These are phyloP conservation scores for Phoma sp. DNA, from an alignment of 2,329 filamentous ascomycete genomes.

Conservation along the genomic window DNA sequence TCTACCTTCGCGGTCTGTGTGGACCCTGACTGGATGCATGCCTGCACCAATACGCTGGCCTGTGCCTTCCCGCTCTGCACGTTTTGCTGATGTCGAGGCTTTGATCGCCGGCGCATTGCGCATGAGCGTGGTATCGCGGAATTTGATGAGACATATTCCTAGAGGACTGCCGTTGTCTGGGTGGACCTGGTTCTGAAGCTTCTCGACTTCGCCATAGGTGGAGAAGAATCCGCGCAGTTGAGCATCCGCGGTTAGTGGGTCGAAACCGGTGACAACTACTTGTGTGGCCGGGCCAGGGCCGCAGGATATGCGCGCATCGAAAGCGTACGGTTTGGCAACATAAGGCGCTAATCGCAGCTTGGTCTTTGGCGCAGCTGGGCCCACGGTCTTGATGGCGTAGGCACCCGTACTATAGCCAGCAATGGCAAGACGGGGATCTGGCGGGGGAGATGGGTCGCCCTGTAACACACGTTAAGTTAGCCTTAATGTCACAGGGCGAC, in stretches of 20 bases:
- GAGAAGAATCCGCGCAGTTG: slow-evolving; percentile 80
- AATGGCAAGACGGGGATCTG: slow-evolving; percentile 81
- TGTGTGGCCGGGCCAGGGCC: slow-evolving; percentile 89
- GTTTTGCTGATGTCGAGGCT: slow-evolving; percentile 81
- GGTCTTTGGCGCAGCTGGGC: slow-evolving; percentile 69
- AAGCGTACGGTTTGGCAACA: slow-evolving; percentile 79
- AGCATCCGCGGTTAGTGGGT: slow-evolving; percentile 82
- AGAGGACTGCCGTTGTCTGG: slow-evolving; percentile 93
- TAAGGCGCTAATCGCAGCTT: slow-evolving; percentile 77
- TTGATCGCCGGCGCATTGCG: slow-evolving; percentile 63
- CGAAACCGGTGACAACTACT: slow-evolving; percentile 94
- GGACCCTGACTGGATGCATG: slow-evolving; percentile 71
- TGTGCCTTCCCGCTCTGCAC: slow-evolving; percentile 78
- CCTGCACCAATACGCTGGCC: slow-evolving; percentile 81
- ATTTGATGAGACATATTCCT: slow-evolving; percentile 90
- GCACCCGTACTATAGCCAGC: slow-evolving; percentile 64
- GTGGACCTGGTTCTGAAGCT: slow-evolving; percentile 93
- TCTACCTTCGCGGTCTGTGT: slow-evolving; percentile 87
- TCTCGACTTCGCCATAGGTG: slow-evolving; percentile 84
- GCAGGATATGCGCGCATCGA: slow-evolving; percentile 82
- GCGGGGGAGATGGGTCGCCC: slow-evolving; percentile 79
- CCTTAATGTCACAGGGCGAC: slow-evolving; percentile 52
- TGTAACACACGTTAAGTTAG: slow-evolving; percentile 58
- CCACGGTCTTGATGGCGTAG: slow-evolving; percentile 61
- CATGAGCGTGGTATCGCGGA: slow-evolving; percentile 71